Evolutionary conservation across 768 basidiomycete genomes (phyloP).

Genomic region (Boletus vermiculosoides): DNA sequence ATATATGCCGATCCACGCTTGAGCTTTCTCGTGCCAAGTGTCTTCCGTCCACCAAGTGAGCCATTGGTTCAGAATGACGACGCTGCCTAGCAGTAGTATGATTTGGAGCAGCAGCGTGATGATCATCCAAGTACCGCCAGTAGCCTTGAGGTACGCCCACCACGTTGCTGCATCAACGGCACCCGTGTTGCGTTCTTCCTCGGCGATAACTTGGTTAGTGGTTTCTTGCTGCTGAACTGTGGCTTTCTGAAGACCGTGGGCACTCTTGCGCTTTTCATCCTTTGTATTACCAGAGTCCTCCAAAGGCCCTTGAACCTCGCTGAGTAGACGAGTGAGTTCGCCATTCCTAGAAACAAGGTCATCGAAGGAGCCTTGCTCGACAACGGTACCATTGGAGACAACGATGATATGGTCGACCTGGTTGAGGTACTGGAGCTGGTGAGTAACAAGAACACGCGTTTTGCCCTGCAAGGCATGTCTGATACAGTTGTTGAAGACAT

Average conservation of each 20-base stretch:
- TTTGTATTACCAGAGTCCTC: conserved; percentile 6
- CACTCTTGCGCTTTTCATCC: conserved; percentile 25
- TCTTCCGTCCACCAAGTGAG: conserved; percentile 33
- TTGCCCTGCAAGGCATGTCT: conserved; percentile 21
- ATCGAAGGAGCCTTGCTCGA: conserved; percentile 45
- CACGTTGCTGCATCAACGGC: conserved; percentile 25
- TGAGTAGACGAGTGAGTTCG: conserved; percentile 27
- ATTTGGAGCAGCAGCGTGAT: conserved; percentile 21
- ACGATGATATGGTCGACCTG: conserved; percentile 48
- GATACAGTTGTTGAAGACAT: conserved; percentile 29
- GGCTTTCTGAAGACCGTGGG: conserved; percentile 5
- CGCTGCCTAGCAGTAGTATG: conserved; percentile 24
- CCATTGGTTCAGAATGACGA: conserved; percentile 29
- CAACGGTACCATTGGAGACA: conserved; percentile 42
- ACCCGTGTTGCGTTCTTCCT: conserved; percentile 27
- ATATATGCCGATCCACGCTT: conserved; percentile 31
- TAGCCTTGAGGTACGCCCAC: conserved; percentile 34
- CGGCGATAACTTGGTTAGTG: conserved; percentile 19
- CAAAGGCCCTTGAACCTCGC: conserved; percentile 16
- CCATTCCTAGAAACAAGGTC: conserved; percentile 33
- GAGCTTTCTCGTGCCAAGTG: conserved; percentile 23
- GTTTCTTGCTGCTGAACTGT: conserved; percentile 11
- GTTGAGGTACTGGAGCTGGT: conserved; percentile 32
- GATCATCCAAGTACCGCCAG: conserved; percentile 22
- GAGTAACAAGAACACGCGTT: conserved; percentile 31